These are phyloP conservation scores for Xylariaceae sp. DNA, from an alignment of 2,329 filamentous ascomycete genomes.

Conservation along the genomic window DNA sequence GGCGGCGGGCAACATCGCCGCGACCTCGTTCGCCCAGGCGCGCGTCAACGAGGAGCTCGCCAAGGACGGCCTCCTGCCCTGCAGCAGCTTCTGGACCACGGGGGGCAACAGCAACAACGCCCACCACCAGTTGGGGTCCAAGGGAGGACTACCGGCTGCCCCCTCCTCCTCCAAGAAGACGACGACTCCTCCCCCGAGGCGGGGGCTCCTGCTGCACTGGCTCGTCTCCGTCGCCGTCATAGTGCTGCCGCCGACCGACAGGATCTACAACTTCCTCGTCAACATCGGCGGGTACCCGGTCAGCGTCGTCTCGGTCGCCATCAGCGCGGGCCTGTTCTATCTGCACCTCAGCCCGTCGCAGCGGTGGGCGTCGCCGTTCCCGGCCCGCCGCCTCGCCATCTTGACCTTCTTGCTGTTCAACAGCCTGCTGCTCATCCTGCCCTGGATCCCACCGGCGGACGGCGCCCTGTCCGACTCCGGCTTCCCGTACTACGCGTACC, in stretches of 20 bases:
- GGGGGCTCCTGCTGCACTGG: constrained; percentile 59
- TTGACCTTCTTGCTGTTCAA: constrained; percentile 38
- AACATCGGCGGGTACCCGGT: constrained; percentile 43
- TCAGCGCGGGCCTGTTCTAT: constrained; percentile 39
- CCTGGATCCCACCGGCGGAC: constrained; percentile 41
- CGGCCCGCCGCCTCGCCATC: constrained; percentile 34
- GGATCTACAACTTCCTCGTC: constrained; percentile 44
- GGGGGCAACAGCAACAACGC: no score
- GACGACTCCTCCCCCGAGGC: constrained; percentile 23
- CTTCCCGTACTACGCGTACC: constrained; percentile 43
- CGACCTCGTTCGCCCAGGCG: constrained; percentile 51
- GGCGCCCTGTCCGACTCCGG: constrained; percentile 15
- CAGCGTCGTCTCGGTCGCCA: constrained; percentile 39
- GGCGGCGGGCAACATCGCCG: constrained; percentile 51
- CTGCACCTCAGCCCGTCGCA: constrained; percentile 35
- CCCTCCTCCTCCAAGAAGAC: constrained; percentile 1
- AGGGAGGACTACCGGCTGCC: no score
- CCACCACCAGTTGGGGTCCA: no score
- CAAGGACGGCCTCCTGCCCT: constrained; percentile 50
- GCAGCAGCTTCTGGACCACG: constrained; percentile 40
- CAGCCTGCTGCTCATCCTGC: constrained; percentile 39
- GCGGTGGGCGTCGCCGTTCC: constrained; percentile 37
- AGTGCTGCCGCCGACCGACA: constrained; percentile 50
- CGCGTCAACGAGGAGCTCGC: constrained; percentile 52
- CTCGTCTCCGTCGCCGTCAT: constrained; percentile 61